A percentile compares a stretch with the other conserved stretches of the same genome.
These are phyloP conservation scores for Parasarocladium wereldwijsianum DNA, from an alignment of 2,329 filamentous ascomycete genomes.

Conservation along the genomic window DNA sequence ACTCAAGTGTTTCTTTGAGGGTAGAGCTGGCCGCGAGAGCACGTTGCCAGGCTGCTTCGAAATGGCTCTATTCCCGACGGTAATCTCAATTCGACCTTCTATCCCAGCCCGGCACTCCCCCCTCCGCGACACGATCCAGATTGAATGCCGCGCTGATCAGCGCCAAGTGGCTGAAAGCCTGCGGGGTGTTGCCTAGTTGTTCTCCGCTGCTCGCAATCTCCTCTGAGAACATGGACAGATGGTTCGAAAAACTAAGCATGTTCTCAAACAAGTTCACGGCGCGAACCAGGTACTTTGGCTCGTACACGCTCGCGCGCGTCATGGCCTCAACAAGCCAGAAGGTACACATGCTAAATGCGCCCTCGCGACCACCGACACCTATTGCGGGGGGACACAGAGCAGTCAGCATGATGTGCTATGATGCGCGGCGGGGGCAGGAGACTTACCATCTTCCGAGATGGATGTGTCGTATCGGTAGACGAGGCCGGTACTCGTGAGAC, in stretches of 20 bases:
- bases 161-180: conserved; percentile 65
- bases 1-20: not conserved
- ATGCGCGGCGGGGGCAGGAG: not conserved
- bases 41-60: too few species aligned
- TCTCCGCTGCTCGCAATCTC: conserved; percentile 63
- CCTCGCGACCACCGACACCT: conserved; percentile 62
- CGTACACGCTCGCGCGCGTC: conserved; percentile 51
- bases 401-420: not conserved
- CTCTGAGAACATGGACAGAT: conserved; percentile 65
- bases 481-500: conserved; percentile 58
- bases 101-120: too few species aligned
- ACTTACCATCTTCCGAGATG: conserved; percentile 51
- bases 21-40: too few species aligned
- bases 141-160: conserved; percentile 68
- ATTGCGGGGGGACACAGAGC: conserved; percentile 4
- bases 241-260: conserved; percentile 62
- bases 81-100: too few species aligned
- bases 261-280: conserved; percentile 64
- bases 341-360: conserved; percentile 69
- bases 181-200: conserved; percentile 66
- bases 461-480: conserved; percentile 63
- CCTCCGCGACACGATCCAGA: conserved; percentile 38
- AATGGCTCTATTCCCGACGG: too few species aligned
- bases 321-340: conserved; percentile 74
- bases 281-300: conserved; percentile 45